Evolutionary conservation across 768 basidiomycete genomes (phyloP), one percentile per base, ranked within the genome.

Genomic region (Collybiopsis confluens): DNA sequence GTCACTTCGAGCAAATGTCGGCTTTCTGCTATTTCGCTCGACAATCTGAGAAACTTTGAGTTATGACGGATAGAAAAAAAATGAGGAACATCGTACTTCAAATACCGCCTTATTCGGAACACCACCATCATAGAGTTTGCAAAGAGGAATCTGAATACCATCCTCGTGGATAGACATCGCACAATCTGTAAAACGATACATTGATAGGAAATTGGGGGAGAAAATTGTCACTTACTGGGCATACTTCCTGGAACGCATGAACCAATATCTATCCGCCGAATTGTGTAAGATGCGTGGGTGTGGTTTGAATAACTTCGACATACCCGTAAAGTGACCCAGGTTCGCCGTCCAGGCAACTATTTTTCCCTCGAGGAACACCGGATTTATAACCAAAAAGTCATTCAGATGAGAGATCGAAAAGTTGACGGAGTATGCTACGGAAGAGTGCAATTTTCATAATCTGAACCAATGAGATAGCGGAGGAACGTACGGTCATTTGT

Each of bases 321-420:
- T 21, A 45, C 44, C 64, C 15, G 64, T 65, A 52, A 67, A 65
- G 49, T 67, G 64, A 3, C 64, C 64, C n/a, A 62, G 58, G 41
- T 68, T 68, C 4, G 66, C 66, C 24, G 59, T 56, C 66, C 66
- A 68, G 8, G 65, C 66, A 16, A 68, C 57, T 20, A 65, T 52
- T 41, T 66, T 66, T 9, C 64, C 62, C 5, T 62, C 47, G 52
- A 59, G 55, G 52, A 64, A 64, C 33, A 68, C 62, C 4, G 66
- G 66, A 6, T 57, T 59, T 40, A 68, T 55, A 30, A 65, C 64
- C 36, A 68, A 61, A 52, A 68, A 64, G 52, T 68, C 66, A 45
- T 68, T 68, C 30, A 68, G 53, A 54, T 68, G 66, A 7, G 65
- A 66, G 20, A 68, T 68, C 4, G 64, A 65, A 24, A 40, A 40